Evolutionary conservation across 2,329 filamentous ascomycete species (phyloP).

Genomic region (Epichloe brachyelytri): DNA sequence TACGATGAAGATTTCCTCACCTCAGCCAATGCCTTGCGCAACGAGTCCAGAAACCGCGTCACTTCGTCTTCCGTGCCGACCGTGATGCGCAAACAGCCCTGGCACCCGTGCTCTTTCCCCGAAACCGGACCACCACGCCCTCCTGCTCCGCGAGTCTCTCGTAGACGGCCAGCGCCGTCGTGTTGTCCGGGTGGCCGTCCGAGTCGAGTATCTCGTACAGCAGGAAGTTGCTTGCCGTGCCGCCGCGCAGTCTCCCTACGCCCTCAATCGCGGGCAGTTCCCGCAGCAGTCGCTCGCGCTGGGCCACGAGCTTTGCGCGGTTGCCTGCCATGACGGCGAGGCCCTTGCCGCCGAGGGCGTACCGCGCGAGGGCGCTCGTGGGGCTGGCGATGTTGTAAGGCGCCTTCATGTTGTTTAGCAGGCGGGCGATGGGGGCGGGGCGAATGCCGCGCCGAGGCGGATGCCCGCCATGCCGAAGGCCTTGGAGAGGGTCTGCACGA

Average conservation of each 20-base stretch:
- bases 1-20: conserved; percentile 17
- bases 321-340: conserved; percentile 61
- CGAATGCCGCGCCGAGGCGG: conserved; percentile 75
- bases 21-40: conserved; percentile 38
- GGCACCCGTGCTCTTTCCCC: conserved; percentile 87
- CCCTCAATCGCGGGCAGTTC: conserved; percentile 66
- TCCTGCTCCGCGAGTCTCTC: conserved; percentile 70
- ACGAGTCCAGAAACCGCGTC: conserved; percentile 58
- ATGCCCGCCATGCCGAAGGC: conserved; percentile 94
- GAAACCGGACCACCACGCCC: conserved; percentile 86
- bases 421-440: conserved; percentile 56
- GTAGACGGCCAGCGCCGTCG: conserved; percentile 66
- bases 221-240: conserved; percentile 74
- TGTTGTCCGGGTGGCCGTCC: conserved; percentile 64
- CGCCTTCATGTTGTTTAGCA: conserved; percentile 88
- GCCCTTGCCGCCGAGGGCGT: conserved; percentile 55
- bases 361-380: conserved; percentile 66
- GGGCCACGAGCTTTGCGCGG: conserved; percentile 54
- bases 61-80: conserved; percentile 85
- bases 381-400: conserved; percentile 92
- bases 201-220: conserved; percentile 75
- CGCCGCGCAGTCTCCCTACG: conserved; percentile 70
- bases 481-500: conserved; percentile 98
- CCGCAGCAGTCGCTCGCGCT: conserved; percentile 61
- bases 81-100: conserved; percentile 81